Conservation (phyloP, 2,329 filamentous ascomycete genomes). For the Colletotrichum sp. region DNA sequence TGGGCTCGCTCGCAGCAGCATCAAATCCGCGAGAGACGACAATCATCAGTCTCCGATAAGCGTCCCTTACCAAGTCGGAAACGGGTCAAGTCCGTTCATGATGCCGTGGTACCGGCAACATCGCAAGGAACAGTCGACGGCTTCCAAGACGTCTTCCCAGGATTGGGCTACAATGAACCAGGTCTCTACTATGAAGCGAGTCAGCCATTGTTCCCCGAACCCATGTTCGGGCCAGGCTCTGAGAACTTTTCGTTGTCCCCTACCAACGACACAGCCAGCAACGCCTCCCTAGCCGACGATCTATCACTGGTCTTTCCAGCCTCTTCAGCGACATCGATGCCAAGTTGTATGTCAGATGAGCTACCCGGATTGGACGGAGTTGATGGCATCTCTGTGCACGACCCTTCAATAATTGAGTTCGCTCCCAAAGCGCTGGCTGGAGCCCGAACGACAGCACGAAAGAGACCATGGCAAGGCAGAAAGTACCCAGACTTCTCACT, state of each 20-base stretch:
- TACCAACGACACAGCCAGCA: background rate
- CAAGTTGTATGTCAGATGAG: background rate
- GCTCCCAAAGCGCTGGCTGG: too few species aligned
- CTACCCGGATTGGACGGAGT: background rate
- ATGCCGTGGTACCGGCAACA: background rate
- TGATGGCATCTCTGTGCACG: background rate
- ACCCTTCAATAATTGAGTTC: background rate
- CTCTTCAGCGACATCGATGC: background rate
- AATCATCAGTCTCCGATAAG: background rate
- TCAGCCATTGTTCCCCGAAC: background rate
- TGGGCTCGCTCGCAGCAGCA: constrained; percentile 26
- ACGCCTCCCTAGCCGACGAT: background rate
- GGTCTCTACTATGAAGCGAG: background rate
- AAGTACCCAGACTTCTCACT: background rate
- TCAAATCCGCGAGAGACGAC: background rate
- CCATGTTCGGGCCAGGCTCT: background rate
- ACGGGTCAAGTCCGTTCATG: background rate
- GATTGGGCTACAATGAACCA: background rate
- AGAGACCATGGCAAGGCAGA: background rate
- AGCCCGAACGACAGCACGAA: background rate
- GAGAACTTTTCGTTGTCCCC: background rate
- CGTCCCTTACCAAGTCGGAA: background rate
- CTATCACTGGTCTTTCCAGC: background rate
- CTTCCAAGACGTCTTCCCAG: background rate
- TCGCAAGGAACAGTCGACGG: background rate